Evolutionary conservation across 2,329 filamentous ascomycete genomes (phyloP).

Genomic region (Colletotrichum sp.): DNA sequence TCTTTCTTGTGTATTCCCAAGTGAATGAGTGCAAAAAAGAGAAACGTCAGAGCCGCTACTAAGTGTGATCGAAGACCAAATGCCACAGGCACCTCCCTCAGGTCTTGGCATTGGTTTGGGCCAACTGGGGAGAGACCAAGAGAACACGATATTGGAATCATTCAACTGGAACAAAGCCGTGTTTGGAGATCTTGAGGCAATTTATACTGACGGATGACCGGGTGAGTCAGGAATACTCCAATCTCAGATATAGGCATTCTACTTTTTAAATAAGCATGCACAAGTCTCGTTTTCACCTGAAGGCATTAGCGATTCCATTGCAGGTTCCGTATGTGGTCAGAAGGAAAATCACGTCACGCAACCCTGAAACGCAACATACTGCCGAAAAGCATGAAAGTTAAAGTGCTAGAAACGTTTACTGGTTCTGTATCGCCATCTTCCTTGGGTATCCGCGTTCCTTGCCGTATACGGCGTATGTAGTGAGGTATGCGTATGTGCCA

Average conservation of each 20-base stretch:
- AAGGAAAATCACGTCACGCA: neutral
- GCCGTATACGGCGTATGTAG: neutral
- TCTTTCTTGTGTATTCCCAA: neutral
- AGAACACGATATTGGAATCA: neutral
- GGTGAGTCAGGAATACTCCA: accelerated
- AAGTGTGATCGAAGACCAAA: accelerated
- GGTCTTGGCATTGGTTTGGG: neutral
- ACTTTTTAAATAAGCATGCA: accelerated
- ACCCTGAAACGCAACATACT: neutral
- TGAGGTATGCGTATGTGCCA: neutral
- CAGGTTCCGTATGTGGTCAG: neutral
- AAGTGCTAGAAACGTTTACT: neutral
- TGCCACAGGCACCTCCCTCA: accelerated
- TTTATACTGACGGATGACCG: neutral
- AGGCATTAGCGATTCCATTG: accelerated
- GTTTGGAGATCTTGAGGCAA: neutral
- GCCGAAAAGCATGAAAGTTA: accelerated
- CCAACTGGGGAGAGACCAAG: accelerated
- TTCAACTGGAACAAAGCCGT: neutral
- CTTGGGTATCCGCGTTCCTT: neutral
- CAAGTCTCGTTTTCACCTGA: neutral
- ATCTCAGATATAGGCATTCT: neutral
- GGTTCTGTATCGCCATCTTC: neutral
- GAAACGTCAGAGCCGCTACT: neutral
- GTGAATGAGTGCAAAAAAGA: neutral